Evolutionary conservation across 2,329 filamentous ascomycete genomes (phyloP).

Genomic region (Pseudogymnoascus sp.): DNA sequence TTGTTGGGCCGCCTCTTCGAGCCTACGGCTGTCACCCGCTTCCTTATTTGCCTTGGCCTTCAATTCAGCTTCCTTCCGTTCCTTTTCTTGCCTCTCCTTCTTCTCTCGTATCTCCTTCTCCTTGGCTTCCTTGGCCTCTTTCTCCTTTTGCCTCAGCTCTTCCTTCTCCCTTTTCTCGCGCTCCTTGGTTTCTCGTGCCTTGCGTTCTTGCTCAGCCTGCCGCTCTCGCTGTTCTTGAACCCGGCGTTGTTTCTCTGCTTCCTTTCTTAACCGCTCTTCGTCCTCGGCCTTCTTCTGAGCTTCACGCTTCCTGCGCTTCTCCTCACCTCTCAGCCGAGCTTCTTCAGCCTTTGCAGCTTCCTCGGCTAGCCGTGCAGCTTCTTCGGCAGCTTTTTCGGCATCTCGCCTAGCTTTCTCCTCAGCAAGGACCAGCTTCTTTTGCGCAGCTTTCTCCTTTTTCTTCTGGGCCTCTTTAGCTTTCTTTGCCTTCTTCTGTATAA

Average conservation of each 20-base stretch:
- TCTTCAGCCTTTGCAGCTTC: conserved; percentile 77
- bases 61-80: conserved; percentile 50
- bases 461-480: conserved; percentile 91
- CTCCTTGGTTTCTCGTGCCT: conserved; percentile 69
- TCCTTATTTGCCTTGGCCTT: conserved; percentile 36
- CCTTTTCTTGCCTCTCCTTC: conserved; percentile 48
- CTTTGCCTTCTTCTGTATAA: conserved; percentile 77
- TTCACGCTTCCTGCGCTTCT: conserved; percentile 85
- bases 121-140: conserved; percentile 62
- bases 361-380: conserved; percentile 63
- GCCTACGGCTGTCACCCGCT: conserved; percentile 40
- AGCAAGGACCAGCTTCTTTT: conserved; percentile 81
- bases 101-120: conserved; percentile 47
- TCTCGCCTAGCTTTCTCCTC: conserved; percentile 85
- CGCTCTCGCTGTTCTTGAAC: conserved; percentile 77
- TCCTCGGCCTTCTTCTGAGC: conserved; percentile 84
- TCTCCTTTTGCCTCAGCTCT: conserved; percentile 71
- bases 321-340: conserved; percentile 71
- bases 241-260: conserved; percentile 72
- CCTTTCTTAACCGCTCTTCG: conserved; percentile 75
- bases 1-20: conserved; percentile 36
- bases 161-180: conserved; percentile 78
- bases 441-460: conserved; percentile 85
- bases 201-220: conserved; percentile 78
- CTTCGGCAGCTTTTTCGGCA: conserved; percentile 81